Conservation (phyloP, 305 asterid species). For the Fraxinus xanthoxyloides region DNA sequence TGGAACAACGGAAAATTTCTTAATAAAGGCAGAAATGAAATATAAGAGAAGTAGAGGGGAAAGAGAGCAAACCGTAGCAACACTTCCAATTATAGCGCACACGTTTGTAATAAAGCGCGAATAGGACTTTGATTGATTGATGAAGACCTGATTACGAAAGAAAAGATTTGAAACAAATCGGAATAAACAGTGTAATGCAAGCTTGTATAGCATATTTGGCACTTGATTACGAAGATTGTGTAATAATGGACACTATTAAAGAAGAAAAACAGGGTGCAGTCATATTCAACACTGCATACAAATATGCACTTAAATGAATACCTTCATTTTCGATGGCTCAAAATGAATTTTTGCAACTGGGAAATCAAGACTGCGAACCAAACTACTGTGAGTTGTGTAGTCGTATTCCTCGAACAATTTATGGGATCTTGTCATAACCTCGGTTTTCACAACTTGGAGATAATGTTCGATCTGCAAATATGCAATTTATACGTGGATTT, state of each 20-base stretch:
- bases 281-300: background rate
- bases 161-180: conserved; percentile 5
- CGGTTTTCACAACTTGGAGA: conserved; percentile 91
- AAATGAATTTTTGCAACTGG: conserved; percentile 86
- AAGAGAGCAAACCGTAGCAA: conserved; percentile 70
- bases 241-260: background rate
- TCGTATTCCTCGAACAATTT: conserved; percentile 83
- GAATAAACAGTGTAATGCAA: conserved; percentile 1
- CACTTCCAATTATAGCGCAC: conserved; percentile 94
- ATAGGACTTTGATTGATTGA: conserved; percentile 75
- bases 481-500: background rate
- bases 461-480: conserved; percentile 88
- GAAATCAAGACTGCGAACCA: conserved; percentile 64
- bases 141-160: conserved; percentile 52
- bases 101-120: conserved; percentile 82
- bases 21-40: background rate
- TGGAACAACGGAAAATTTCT: background rate
- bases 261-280: background rate
- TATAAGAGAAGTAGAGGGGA: background rate
- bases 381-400: conserved; percentile 93
- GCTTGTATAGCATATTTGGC: background rate
- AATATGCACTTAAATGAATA: conserved; percentile 16
- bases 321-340: conserved; percentile 95
- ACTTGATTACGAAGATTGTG: background rate
- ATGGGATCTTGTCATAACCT: conserved; percentile 81